phyloP scores from a whole-genome alignment of 192 early-diverging fungal genomes.

The Chytriomyces hyalinus region DNA sequence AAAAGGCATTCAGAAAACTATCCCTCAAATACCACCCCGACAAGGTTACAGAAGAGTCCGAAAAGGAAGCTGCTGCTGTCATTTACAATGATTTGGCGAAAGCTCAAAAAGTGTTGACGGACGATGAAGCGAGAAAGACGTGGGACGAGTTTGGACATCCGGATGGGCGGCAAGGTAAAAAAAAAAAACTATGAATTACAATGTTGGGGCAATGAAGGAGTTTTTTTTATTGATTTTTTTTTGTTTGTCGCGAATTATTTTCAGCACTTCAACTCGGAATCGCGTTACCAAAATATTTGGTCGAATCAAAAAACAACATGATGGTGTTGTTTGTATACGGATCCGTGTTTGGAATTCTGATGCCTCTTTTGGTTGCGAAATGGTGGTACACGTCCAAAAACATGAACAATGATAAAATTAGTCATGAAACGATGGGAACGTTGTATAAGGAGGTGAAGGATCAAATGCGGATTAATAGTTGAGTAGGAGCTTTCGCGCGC shows the following conservation, averaged over 20 bases:
- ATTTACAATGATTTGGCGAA: conserved; percentile 88
- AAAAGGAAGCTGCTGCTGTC: conserved; percentile 71
- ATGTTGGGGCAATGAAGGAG: not conserved
- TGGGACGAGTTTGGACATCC: conserved; percentile 97
- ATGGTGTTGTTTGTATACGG: conserved; percentile 82
- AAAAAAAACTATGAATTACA: no score
- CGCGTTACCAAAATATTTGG: conserved; percentile 89
- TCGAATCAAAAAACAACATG: conserved; percentile 77
- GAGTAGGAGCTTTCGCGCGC: no score
- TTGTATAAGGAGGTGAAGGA: conserved; percentile 91
- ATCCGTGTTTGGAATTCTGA: conserved; percentile 82
- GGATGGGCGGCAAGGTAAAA: conserved; percentile 84
- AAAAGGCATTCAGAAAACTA: conserved; percentile 72
- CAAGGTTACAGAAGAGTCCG: conserved; percentile 71
- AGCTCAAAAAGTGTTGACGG: conserved; percentile 94
- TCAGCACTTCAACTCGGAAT: conserved; percentile 86
- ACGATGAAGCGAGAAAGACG: conserved; percentile 85
- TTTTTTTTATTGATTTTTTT: conserved; percentile 15
- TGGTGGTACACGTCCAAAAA: conserved; percentile 95
- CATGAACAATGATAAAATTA: conserved; percentile 88
- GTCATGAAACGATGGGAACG: conserved; percentile 84
- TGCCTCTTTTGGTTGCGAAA: conserved; percentile 87
- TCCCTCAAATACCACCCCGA: conserved; percentile 64
- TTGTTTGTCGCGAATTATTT: conserved; percentile 33
- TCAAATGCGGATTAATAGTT: conserved; percentile 54